Base-by-base conservation (phyloP, 164 flowering plant species). In the Vitis labrusca region DNA sequence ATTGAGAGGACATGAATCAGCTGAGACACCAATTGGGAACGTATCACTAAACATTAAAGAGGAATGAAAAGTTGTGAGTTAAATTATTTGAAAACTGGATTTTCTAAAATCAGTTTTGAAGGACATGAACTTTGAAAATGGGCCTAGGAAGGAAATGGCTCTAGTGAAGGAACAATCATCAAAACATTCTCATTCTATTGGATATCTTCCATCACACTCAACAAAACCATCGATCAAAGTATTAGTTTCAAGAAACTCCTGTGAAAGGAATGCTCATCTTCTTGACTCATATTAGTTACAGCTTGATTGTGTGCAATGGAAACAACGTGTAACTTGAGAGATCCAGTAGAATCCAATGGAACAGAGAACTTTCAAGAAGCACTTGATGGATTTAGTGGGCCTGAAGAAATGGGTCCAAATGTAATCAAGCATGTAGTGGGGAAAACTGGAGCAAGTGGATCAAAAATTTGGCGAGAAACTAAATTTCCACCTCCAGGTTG, bases 341-440 rank as follows among this genome's bases (percentile, higher is more conserved):
- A 87, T 48, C 91, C 91, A 49, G 71, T 74, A 11, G 92, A 82
- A 64, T 93, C 98, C 72, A 90, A 71, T 27, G 89, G 91, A 66
- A 95, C 98, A 49, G 98, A 93, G 3, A 76, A 85, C 68, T 93
- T 93, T 50, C 92, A 69, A 65, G 95, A 97, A 68, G 90, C 98
- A 17, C 98, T 95, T 12, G 95, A 88, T 48, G 97, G 82, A 73
- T 86, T 93, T 11, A 93, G 75, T 17, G 98, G 97, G 7, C 98
- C 96, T 9, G 97, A 92, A 19, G 97, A 71, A 61, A 92, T 90
- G 32, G 96, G 98, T 1, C 98, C 97, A 51, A 97, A 94, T 60
- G 98, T 94, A 58, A 94, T 94, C 55, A 94, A 92, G 49, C 96
- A 96, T 0, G 98, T 93, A 50, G 98, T 71, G 16, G 98, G 97